A percentile compares a stretch with the other conserved stretches of the same genome.
Conservation (phyloP, 495 filamentous ascomycete genomes). For the Aspergillus affinis region DNA sequence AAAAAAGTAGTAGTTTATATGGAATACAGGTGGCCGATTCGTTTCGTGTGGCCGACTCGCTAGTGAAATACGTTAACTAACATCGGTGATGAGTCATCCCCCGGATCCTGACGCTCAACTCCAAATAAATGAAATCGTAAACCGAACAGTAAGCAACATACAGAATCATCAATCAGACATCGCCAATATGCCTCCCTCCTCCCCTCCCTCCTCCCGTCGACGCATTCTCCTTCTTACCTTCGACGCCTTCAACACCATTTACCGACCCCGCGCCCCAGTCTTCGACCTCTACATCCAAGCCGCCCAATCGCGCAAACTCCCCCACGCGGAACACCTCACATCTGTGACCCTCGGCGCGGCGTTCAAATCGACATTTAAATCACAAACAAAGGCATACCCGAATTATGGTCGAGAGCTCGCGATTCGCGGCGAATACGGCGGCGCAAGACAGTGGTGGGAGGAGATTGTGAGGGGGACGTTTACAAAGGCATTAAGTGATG, state of each 20-base stretch:
- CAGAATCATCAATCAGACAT: too few relatives aligned
- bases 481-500: conserved; percentile 7
- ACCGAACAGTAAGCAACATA: too few relatives aligned
- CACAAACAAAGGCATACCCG: conserved; percentile 49
- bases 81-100: too few relatives aligned
- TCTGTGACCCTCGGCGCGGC: conserved; percentile 27
- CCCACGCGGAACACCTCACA: conserved; percentile 23
- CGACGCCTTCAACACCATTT: conserved; percentile 78
- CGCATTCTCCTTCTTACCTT: conserved; percentile 63
- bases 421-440: conserved; percentile 43
- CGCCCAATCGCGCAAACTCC: conserved; percentile 58
- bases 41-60: too few relatives aligned
- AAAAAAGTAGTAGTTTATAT: too few relatives aligned
- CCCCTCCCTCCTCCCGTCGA: not conserved
- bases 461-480: conserved; percentile 51
- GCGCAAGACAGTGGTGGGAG: conserved; percentile 69
- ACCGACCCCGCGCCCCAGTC: conserved; percentile 59
- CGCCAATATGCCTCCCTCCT: too few relatives aligned
- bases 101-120: too few relatives aligned
- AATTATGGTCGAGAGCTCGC: conserved; percentile 63
- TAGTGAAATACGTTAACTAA: too few relatives aligned
- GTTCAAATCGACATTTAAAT: conserved; percentile 53
- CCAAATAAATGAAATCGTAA: too few relatives aligned
- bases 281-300: conserved; percentile 60
- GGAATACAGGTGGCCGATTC: too few relatives aligned